These are phyloP conservation scores for Candida taoyuanica DNA, from an alignment of 805 yeast species.

Conservation along the genomic window DNA sequence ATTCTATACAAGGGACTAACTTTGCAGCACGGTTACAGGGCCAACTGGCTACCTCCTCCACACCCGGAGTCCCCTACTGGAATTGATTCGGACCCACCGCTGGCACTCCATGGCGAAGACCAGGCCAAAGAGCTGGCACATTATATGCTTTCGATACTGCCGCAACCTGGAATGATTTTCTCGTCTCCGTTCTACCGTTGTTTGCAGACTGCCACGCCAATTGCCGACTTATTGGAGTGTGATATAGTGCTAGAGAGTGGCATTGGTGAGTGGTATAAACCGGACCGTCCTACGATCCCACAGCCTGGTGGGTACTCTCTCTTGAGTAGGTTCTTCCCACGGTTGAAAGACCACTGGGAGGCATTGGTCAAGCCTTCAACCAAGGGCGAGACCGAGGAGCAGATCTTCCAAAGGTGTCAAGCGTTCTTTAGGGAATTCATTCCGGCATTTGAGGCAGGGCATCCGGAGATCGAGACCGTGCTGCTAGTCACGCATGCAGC, in stretches of 20 bases:
- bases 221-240: constrained; percentile 52
- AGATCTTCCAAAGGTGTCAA: constrained; percentile 59
- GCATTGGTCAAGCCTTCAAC: constrained; percentile 56
- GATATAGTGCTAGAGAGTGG: constrained; percentile 73
- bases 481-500: constrained; percentile 92
- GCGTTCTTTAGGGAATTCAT: constrained; percentile 53
- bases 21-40: constrained; percentile 75
- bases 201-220: constrained; percentile 72
- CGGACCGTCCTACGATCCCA: constrained; percentile 65
- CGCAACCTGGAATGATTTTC: constrained; percentile 67
- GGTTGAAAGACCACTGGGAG: constrained; percentile 43
- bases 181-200: constrained; percentile 89
- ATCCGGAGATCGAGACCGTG: constrained; percentile 58
- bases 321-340: constrained; percentile 51
- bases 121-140: constrained; percentile 81
- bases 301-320: constrained; percentile 52
- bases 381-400: constrained; percentile 70
- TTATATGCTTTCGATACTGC: constrained; percentile 45
- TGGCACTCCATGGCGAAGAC: constrained; percentile 82
- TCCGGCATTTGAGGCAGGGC: constrained; percentile 48
- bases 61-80: constrained; percentile 84
- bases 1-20: constrained; percentile 3
- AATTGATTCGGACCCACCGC: constrained; percentile 80
- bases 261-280: constrained; percentile 87
- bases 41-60: constrained; percentile 76